These are phyloP conservation scores for Claviceps sp. DNA, from an alignment of 2,329 filamentous ascomycete genomes.

Conservation along the genomic window DNA sequence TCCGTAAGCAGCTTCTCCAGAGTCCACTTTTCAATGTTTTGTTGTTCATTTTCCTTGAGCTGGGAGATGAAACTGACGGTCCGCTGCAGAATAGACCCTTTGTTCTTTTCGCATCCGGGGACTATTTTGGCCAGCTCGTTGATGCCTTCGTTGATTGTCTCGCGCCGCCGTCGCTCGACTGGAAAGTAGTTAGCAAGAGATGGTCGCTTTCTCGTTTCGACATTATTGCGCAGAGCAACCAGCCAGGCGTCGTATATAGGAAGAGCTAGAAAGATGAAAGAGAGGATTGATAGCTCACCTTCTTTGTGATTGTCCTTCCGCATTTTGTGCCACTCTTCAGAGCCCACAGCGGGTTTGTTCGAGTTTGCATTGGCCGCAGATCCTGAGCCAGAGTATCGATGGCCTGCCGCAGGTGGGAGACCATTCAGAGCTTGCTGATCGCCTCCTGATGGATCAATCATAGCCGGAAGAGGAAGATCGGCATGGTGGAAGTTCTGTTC, in stretches of 20 bases:
- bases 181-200: slow-evolving; percentile 11
- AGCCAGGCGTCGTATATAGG: too few species aligned
- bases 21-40: slow-evolving; percentile 91
- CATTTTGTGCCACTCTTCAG: slow-evolving; percentile 95
- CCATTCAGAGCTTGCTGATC: slow-evolving; percentile 26
- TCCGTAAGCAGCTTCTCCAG: slow-evolving; percentile 82
- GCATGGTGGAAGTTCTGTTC: slow-evolving; percentile 18
- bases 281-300: slow-evolving; percentile 40
- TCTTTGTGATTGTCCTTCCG: slow-evolving; percentile 98
- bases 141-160: slow-evolving; percentile 98
- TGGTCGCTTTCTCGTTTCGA: too few species aligned
- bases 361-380: slow-evolving; percentile 42
- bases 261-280: too few species aligned
- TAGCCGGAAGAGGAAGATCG: slow-evolving; percentile 19
- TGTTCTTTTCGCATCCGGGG: slow-evolving; percentile 96
- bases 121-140: slow-evolving; percentile 97
- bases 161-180: slow-evolving; percentile 93
- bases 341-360: slow-evolving; percentile 63
- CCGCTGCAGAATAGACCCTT: slow-evolving; percentile 87
- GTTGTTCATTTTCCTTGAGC: slow-evolving; percentile 83
- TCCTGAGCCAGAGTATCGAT: slow-evolving; percentile 23
- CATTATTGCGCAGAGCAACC: too few species aligned
- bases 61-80: slow-evolving; percentile 91
- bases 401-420: slow-evolving; percentile 16
- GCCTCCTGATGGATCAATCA: slow-evolving; percentile 11